Percentiles rank a stretch among this genome's conserved stretches.
phyloP scores from a whole-genome alignment of 768 basidiomycete species.

The Tylopilus balloui region DNA sequence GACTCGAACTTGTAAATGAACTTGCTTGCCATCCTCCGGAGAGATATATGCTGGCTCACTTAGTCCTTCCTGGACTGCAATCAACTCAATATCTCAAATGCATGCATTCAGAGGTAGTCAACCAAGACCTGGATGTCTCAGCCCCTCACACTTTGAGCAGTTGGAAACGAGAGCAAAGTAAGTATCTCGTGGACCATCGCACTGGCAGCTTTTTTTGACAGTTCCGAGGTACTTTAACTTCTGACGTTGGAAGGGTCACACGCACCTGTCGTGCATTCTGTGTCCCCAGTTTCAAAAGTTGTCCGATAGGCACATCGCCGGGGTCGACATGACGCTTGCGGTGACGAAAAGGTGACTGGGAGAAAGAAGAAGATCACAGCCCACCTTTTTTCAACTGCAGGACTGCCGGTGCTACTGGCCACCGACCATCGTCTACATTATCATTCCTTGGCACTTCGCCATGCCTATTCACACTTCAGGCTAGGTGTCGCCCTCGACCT shows the following conservation, averaged over 20 bases:
- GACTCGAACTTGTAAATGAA: too few relatives aligned
- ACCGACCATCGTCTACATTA: neutral
- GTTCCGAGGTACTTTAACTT: too few relatives aligned
- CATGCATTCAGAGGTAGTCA: neutral
- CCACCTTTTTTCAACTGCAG: too few relatives aligned
- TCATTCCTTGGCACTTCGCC: too few relatives aligned
- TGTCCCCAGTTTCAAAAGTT: slow-evolving; percentile 84
- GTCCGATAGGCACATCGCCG: slow-evolving; percentile 55
- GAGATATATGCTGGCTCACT: too few relatives aligned
- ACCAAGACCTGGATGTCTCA: neutral
- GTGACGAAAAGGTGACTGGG: slow-evolving; percentile 56
- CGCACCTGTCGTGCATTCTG: too few relatives aligned
- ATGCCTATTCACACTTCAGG: too few relatives aligned
- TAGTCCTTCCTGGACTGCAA: too few relatives aligned
- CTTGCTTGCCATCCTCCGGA: too few relatives aligned
- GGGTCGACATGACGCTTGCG: slow-evolving; percentile 62
- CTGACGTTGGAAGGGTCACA: too few relatives aligned
- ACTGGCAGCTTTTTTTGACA: too few relatives aligned
- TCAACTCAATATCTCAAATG: neutral
- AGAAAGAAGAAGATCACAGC: slow-evolving; percentile 19
- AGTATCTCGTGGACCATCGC: neutral
- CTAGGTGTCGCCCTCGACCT: too few relatives aligned
- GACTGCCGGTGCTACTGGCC: neutral
- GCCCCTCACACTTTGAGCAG: neutral
- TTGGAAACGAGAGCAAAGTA: neutral